phyloP scores from a whole-genome alignment of 1,139 yeast genomes.

The Geotrichum australiense region DNA sequence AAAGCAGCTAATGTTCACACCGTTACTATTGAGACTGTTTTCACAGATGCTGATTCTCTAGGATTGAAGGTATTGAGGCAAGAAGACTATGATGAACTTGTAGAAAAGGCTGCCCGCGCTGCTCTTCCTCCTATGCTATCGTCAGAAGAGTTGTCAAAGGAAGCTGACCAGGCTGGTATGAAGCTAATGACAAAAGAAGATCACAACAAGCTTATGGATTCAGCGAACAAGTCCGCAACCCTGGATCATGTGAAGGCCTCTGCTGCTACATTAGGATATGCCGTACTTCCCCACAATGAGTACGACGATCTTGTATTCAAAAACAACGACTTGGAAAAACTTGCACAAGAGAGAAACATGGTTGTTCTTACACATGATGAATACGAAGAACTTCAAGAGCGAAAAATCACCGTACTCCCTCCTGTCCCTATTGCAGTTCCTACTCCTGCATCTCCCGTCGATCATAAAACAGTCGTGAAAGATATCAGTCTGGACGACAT shows the following conservation, averaged over 20 bases:
- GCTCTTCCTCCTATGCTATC: conserved; percentile 19
- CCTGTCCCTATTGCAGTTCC: conserved; percentile 6
- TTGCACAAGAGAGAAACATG: conserved; percentile 11
- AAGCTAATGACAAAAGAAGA: conserved; percentile 17
- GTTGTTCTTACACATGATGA: conserved; percentile 20
- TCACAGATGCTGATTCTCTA: conserved; percentile 3
- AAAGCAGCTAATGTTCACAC: conserved; percentile 22
- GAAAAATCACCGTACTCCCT: conserved; percentile 4
- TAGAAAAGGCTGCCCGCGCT: conserved; percentile 18
- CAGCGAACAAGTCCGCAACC: conserved; percentile 22
- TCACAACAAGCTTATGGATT: conserved; percentile 16
- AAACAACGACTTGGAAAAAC: neutral
- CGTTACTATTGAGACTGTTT: conserved; percentile 17
- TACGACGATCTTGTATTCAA: conserved; percentile 2
- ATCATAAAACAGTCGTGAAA: neutral
- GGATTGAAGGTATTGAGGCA: conserved; percentile 7
- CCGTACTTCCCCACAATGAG: conserved; percentile 4
- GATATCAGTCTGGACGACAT: conserved; percentile 12
- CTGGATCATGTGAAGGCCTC: conserved; percentile 14
- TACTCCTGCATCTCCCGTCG: neutral
- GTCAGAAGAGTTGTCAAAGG: conserved; percentile 18
- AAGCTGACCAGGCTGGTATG: conserved; percentile 2
- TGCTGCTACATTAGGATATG: conserved; percentile 7
- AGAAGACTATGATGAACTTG: conserved; percentile 9
- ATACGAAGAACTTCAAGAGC: conserved; percentile 4